Evolutionary conservation across 495 filamentous ascomycete genomes (phyloP).

Genomic region (Daldinia grandis): DNA sequence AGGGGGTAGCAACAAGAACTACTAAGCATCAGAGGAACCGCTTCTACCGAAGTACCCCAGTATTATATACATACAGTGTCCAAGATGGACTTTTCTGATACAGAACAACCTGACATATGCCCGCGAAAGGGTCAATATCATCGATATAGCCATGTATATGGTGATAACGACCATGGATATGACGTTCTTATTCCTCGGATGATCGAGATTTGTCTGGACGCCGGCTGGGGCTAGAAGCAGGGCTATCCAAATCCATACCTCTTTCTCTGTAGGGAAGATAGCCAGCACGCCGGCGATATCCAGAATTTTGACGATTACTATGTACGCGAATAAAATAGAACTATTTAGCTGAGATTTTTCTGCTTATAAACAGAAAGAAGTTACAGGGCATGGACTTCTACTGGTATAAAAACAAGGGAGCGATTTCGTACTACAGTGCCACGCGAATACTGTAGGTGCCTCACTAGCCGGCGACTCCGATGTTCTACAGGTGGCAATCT

Average conservation of each 20-base stretch:
- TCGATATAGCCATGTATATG: background rate
- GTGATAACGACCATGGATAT: background rate
- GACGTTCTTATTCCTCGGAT: background rate
- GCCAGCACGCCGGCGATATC: background rate
- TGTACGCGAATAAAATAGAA: constrained; percentile 9
- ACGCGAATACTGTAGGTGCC: too few relatives aligned
- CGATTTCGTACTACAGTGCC: too few relatives aligned
- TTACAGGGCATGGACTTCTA: too few relatives aligned
- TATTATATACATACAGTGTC: background rate
- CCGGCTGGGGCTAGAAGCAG: background rate
- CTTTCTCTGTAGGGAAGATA: background rate
- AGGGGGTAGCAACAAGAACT: background rate
- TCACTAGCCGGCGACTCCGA: too few relatives aligned
- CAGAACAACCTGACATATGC: background rate
- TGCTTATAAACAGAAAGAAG: too few relatives aligned
- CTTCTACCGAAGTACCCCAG: background rate
- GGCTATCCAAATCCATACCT: background rate
- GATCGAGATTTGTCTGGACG: background rate
- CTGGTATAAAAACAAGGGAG: too few relatives aligned
- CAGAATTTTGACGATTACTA: background rate
- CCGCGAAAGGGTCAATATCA: background rate
- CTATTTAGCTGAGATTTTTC: background rate
- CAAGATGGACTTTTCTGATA: background rate
- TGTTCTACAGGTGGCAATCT: too few relatives aligned
- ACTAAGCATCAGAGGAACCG: background rate